These are phyloP conservation scores for Hypoxylon rickii DNA, from an alignment of 495 filamentous ascomycete genomes.

Conservation along the genomic window DNA sequence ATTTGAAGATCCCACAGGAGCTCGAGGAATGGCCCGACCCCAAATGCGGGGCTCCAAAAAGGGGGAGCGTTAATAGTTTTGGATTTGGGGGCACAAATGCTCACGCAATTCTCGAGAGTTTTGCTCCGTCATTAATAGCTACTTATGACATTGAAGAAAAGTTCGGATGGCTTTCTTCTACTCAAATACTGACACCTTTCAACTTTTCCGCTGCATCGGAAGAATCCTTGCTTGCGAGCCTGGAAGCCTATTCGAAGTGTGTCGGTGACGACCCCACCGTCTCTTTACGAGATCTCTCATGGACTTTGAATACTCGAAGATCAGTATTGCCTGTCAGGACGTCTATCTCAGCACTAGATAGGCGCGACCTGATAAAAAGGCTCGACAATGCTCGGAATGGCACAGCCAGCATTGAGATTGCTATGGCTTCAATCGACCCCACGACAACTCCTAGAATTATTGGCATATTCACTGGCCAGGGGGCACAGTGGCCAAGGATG, in stretches of 20 bases:
- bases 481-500: conserved; percentile 31
- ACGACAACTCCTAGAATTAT: neutral
- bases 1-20: conserved; percentile 45
- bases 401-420: neutral
- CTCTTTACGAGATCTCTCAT: neutral
- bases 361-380: neutral
- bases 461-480: conserved; percentile 28
- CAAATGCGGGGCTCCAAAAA: conserved; percentile 39
- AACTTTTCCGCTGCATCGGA: neutral
- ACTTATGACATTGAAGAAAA: neutral
- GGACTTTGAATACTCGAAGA: neutral
- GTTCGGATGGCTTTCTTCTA: too few relatives aligned
- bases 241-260: neutral
- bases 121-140: neutral
- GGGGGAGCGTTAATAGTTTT: conserved; percentile 62
- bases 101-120: conserved; percentile 34
- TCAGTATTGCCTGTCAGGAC: neutral
- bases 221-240: neutral
- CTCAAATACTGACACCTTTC: neutral
- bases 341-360: neutral
- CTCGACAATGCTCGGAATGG: too few relatives aligned
- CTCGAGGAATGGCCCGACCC: conserved; percentile 44
- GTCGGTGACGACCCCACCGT: neutral
- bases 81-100: conserved; percentile 65
- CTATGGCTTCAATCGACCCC: neutral